Base-by-base conservation (phyloP, 176 grass and related monocot species). In the Carex myosuroides region DNA sequence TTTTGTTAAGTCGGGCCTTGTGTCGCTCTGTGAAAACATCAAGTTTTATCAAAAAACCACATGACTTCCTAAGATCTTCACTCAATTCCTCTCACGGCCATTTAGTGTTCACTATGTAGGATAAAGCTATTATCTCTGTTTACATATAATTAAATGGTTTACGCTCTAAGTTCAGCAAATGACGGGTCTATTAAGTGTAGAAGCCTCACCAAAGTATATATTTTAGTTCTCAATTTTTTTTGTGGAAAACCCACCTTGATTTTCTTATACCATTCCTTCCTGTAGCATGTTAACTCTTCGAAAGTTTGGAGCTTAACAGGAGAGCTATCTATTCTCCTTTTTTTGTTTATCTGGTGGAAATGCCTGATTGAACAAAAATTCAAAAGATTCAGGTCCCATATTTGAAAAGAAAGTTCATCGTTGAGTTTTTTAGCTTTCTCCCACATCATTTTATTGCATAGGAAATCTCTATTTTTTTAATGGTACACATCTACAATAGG, bases 401-500 rank as follows among this genome's bases (percentile, higher is more conserved):
- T 13, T 41, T 2, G 67, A 20, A 44, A 44, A 44, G 2, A 44
- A 42, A 41, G 6, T 70, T 44, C 8, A 44, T 26, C 5, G 13
- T 4, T 75, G 9, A 66, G 61, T 14, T 14, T 35, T 35, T 32
- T 13, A 57, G 74, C 13, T 21, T 62, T 46, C 5, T 62, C 8
- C 88, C 54, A 14, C 18, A 3, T 57, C 29, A 62, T 50, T 41
- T 20, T 14, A 44, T 22, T 48, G 22, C 58, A 14, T 54, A 60
- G 21, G 20, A 12, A 26, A 18, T 60, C 64, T 53, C 37, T 69
- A 4, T 87, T 4, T 70, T 81, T 81, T 30, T 50, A 16, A 66
- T 67, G 17, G 6, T 50, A 44, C 3, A 42, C 9, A 21, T 64
- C 58, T 84, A 6, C 26, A 16, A 69, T 78, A 93, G 95, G 95